phyloP scores from a whole-genome alignment of 2,329 filamentous ascomycete genomes.

The Penicillium sp. region DNA sequence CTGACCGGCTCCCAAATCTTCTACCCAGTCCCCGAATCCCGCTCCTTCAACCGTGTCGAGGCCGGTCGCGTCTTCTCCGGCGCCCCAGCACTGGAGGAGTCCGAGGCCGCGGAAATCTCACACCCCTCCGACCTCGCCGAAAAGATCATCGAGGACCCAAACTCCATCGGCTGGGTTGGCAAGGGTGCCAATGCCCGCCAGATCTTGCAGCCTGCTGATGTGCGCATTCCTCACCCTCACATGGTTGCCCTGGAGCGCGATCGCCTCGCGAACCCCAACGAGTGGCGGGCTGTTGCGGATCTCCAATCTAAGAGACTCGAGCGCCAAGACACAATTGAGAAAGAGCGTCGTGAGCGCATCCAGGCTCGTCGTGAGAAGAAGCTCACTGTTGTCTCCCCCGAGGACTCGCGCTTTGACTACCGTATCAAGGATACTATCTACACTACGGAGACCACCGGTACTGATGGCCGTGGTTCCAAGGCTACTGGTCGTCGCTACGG shows the following conservation, averaged over 20 bases:
- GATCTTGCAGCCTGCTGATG: slow-evolving; percentile 60
- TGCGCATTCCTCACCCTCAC: slow-evolving; percentile 63
- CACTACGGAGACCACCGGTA: slow-evolving; percentile 55
- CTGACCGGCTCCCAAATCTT: slow-evolving; percentile 57
- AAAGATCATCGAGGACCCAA: slow-evolving; percentile 32
- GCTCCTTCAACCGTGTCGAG: slow-evolving; percentile 63
- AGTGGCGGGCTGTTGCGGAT: slow-evolving; percentile 32
- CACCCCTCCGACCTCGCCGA: slow-evolving; percentile 34
- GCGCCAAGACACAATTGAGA: slow-evolving; percentile 38
- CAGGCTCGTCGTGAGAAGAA: slow-evolving; percentile 46
- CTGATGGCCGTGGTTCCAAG: slow-evolving; percentile 51
- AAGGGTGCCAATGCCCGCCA: slow-evolving; percentile 45
- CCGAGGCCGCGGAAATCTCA: slow-evolving; percentile 19
- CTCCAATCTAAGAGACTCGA: slow-evolving; percentile 47
- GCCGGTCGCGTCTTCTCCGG: slow-evolving; percentile 60
- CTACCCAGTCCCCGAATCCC: slow-evolving; percentile 62
- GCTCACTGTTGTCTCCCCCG: slow-evolving; percentile 44
- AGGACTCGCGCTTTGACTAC: slow-evolving; percentile 58
- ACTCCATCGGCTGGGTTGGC: slow-evolving; percentile 43
- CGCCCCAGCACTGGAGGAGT: slow-evolving; percentile 39
- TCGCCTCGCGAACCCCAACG: slow-evolving; percentile 35
- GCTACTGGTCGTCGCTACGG: slow-evolving; percentile 62
- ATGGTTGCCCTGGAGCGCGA: slow-evolving; percentile 52
- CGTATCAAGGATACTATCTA: slow-evolving; percentile 55
- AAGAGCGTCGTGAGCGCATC: slow-evolving; percentile 39